phyloP scores from a whole-genome alignment of 2,329 filamentous ascomycete species.

The Aspergillus sp. region DNA sequence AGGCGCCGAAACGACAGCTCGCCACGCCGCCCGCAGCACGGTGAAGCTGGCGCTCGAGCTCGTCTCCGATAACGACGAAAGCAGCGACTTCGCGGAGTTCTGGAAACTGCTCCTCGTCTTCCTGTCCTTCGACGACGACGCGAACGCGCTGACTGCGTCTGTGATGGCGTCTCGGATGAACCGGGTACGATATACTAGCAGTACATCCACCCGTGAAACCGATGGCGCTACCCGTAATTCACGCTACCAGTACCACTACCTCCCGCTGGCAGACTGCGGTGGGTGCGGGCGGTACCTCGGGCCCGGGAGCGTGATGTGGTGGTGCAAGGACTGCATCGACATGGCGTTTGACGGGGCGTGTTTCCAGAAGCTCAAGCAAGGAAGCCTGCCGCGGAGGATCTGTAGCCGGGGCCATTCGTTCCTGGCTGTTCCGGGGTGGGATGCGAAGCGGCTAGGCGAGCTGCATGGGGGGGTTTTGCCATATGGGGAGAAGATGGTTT shows the following conservation, averaged over 20 bases:
- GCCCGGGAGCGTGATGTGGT: constrained; percentile 17
- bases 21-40: constrained; percentile 10
- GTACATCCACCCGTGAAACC: too few relatives aligned
- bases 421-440: constrained; percentile 15
- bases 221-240: too few relatives aligned
- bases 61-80: constrained; percentile 17
- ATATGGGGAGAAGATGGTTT: constrained; percentile 12
- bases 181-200: too few relatives aligned
- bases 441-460: constrained; percentile 8
- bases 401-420: constrained; percentile 16
- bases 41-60: constrained; percentile 19
- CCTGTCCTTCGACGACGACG: constrained; percentile 12
- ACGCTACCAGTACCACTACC: too few relatives aligned
- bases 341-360: constrained; percentile 15
- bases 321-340: constrained; percentile 20
- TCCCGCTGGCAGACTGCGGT: constrained; percentile 9
- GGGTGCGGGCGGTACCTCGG: constrained; percentile 11
- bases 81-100: constrained; percentile 19
- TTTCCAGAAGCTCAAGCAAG: constrained; percentile 9
- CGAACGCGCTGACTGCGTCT: constrained; percentile 9
- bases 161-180: constrained; percentile 9
- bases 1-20: constrained; percentile 11
- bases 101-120: constrained; percentile 12
- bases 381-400: constrained; percentile 16
- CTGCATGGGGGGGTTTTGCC: constrained; percentile 13